These are phyloP conservation scores for Trametes hirsuta DNA, from an alignment of 1,284 basidiomycete species.

Conservation along the genomic window DNA sequence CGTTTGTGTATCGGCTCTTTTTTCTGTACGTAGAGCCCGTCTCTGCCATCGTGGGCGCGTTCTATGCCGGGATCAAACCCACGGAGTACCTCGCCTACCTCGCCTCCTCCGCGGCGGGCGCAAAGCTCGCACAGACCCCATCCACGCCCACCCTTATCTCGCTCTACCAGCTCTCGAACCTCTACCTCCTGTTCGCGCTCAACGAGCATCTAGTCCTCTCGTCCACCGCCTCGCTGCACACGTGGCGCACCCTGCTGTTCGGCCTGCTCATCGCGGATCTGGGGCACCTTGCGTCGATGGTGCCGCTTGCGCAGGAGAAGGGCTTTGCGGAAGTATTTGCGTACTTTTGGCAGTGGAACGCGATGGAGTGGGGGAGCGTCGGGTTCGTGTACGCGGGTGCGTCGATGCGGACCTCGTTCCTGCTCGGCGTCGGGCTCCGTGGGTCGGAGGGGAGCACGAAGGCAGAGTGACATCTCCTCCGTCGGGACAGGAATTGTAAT, in stretches of 20 bases:
- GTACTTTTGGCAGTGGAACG: slow-evolving; percentile 47
- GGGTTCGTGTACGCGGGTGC: slow-evolving; percentile 55
- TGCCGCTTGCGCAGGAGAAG: slow-evolving; percentile 46
- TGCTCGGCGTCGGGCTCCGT: slow-evolving; percentile 38
- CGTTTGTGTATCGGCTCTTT: slow-evolving; percentile 44
- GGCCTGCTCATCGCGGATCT: slow-evolving; percentile 52
- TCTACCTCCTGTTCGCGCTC: slow-evolving; percentile 56
- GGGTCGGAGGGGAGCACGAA: neutral
- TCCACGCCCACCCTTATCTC: slow-evolving; percentile 43
- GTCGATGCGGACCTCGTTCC: slow-evolving; percentile 42
- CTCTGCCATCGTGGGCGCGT: slow-evolving; percentile 52
- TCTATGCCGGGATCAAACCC: slow-evolving; percentile 47
- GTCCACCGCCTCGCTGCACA: slow-evolving; percentile 43
- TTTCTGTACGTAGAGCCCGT: slow-evolving; percentile 57
- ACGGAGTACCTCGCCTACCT: slow-evolving; percentile 46
- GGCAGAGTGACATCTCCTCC: neutral
- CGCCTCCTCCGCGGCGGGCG: slow-evolving; percentile 27
- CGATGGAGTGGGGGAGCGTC: slow-evolving; percentile 58
- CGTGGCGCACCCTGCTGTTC: slow-evolving; percentile 48
- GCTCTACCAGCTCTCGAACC: slow-evolving; percentile 52
- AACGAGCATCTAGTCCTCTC: slow-evolving; percentile 55
- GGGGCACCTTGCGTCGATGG: slow-evolving; percentile 52
- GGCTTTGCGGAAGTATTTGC: slow-evolving; percentile 41
- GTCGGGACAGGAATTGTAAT: too few species aligned
- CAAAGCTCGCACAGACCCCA: slow-evolving; percentile 18